These are phyloP conservation scores for Terfezia boudieri DNA, from an alignment of 495 filamentous ascomycete species.

Conservation along the genomic window DNA sequence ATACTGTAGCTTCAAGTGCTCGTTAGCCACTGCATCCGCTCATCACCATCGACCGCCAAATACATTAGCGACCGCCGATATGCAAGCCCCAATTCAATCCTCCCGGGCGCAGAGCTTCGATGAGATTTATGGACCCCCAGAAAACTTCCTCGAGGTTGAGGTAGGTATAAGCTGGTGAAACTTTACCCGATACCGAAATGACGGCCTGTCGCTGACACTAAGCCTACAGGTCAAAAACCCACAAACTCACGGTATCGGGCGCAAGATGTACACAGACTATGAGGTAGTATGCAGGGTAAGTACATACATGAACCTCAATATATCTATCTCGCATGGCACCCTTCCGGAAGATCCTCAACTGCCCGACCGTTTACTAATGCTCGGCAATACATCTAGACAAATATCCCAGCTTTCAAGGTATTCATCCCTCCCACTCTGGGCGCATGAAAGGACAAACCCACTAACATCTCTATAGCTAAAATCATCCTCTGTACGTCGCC, in stretches of 20 bases:
- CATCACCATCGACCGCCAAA: not conserved
- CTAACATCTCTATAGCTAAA: constrained; percentile 19
- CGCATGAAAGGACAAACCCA: not conserved
- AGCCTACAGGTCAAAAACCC: constrained; percentile 61
- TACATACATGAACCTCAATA: not conserved
- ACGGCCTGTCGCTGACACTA: not conserved
- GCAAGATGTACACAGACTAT: constrained; percentile 96
- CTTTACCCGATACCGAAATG: not conserved
- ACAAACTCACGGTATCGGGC: constrained; percentile 81
- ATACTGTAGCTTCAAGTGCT: no score
- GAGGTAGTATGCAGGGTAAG: constrained; percentile 63
- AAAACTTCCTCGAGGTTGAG: constrained; percentile 98
- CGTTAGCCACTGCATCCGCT: not conserved
- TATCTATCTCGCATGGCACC: not conserved
- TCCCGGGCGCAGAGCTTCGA: constrained; percentile 78
- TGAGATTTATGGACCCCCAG: constrained; percentile 94
- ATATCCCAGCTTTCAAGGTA: constrained; percentile 96
- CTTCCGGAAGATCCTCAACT: no score
- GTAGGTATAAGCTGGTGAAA: constrained; percentile 27
- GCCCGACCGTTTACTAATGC: not conserved
- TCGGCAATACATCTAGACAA: constrained; percentile 31
- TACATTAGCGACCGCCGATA: not conserved
- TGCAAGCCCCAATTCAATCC: constrained; percentile 20
- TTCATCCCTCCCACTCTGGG: not conserved
- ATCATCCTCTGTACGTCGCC: constrained; percentile 63